Percentiles rank a stretch among this genome's conserved stretches.
Evolutionary conservation across 1,284 basidiomycete genomes (phyloP).

Genomic region (Athelia sp.): DNA sequence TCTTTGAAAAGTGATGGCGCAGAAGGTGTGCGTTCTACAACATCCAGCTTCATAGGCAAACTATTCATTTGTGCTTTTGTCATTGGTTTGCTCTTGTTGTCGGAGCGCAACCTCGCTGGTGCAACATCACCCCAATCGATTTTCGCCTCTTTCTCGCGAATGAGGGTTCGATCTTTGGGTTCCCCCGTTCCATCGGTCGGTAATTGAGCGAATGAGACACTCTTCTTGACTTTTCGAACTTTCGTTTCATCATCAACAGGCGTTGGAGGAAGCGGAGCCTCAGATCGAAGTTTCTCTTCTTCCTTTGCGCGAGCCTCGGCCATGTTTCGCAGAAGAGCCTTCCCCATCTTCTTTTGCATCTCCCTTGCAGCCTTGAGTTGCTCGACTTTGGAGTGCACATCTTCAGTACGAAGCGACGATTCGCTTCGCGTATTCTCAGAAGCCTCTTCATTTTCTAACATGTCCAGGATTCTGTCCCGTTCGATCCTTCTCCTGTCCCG

Average conservation of each 20-base stretch:
- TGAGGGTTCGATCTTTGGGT: background rate
- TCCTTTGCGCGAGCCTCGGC: slow-evolving; percentile 36
- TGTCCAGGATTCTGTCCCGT: slow-evolving; percentile 59
- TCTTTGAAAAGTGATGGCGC: slow-evolving; percentile 17
- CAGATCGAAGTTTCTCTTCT: slow-evolving; percentile 26
- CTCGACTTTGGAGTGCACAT: slow-evolving; percentile 45
- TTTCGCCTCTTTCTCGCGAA: slow-evolving; percentile 5
- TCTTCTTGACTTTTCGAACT: slow-evolving; percentile 44
- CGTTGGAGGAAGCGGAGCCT: slow-evolving; percentile 4
- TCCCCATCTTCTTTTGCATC: slow-evolving; percentile 74
- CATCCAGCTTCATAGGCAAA: slow-evolving; percentile 59
- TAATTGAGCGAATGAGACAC: slow-evolving; percentile 56
- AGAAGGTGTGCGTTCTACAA: slow-evolving; percentile 56
- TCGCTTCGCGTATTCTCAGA: slow-evolving; percentile 35
- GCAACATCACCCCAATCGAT: slow-evolving; percentile 53
- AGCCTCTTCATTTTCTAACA: slow-evolving; percentile 59
- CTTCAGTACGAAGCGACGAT: slow-evolving; percentile 45
- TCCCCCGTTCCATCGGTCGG: slow-evolving; percentile 20
- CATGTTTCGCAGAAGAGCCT: slow-evolving; percentile 50
- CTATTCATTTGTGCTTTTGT: slow-evolving; percentile 30
- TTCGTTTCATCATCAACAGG: slow-evolving; percentile 6
- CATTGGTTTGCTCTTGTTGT: slow-evolving; percentile 32
- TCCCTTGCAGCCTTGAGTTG: slow-evolving; percentile 49
- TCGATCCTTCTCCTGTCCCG: slow-evolving; percentile 46
- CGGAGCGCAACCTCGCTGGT: slow-evolving; percentile 39